These are phyloP conservation scores for Diversispora epigaea DNA, from an alignment of 192 early-diverging fungal species.

Conservation along the genomic window DNA sequence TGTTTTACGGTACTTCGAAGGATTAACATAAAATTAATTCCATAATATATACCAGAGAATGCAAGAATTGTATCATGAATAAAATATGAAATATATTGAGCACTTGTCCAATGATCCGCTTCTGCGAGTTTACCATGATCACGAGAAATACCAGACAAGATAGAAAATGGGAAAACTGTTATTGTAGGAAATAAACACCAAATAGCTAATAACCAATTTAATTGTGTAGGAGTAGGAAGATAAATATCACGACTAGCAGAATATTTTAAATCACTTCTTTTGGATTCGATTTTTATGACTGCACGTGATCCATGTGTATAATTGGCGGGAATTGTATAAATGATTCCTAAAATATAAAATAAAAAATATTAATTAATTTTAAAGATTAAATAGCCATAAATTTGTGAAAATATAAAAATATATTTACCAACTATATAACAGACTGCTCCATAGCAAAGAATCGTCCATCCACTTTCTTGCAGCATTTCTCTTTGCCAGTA, in stretches of 20 bases:
- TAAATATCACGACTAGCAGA: background rate
- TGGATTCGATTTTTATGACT: background rate
- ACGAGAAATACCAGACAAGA: constrained; percentile 17
- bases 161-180: constrained; percentile 3
- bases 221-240: background rate
- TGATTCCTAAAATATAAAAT: constrained; percentile 19
- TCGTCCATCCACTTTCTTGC: constrained; percentile 21
- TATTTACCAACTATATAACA: constrained; percentile 25
- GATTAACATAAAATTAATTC: constrained; percentile 21
- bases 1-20: constrained; percentile 11
- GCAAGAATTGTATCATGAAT: constrained; percentile 2
- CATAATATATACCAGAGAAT: background rate
- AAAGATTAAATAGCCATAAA: background rate
- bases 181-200: constrained; percentile 20
- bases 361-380: background rate
- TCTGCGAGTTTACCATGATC: background rate
- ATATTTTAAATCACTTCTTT: background rate
- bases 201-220: background rate
- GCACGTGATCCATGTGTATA: background rate
- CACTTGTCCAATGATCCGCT: background rate
- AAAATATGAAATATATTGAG: constrained; percentile 7
- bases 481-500: constrained; percentile 13
- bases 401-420: background rate
- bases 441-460: constrained; percentile 21
- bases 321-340: constrained; percentile 30